Base-by-base conservation (phyloP, 441 rosid species). In the Erodium moschatum region DNA sequence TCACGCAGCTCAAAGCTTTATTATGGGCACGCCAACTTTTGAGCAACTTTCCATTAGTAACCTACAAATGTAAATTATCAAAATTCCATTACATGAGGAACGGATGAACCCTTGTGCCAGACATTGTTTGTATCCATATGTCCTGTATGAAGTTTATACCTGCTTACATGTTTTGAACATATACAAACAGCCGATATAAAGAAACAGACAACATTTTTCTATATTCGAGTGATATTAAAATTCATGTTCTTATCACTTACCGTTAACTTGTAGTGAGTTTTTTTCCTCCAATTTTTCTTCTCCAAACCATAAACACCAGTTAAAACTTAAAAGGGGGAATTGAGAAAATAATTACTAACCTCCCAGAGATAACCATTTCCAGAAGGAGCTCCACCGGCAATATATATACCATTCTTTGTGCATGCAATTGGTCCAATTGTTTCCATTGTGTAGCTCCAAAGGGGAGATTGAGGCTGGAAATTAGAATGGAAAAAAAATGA, bases 351-450 rank as follows among this genome's bases (percentile, higher is more conserved):
- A 6, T 67, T 50, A 60, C 77, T 68, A 54, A 84, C 86, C 85
- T 82, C 83, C 88, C 88, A 85, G 1, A 85, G 60, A 75, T 82
- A 81, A 68, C 72, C 85, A 72, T 82, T 82, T 76, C 88, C 88
- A 4, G 88, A 81, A 58, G 75, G 52, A 33, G 85, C 67, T 16
- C 85, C 88, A 9, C 83, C 86, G 21, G 79, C 86, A 64, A 85
- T 74, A 79, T 78, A 82, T 60, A 69, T 15, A 64, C 86, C 83
- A 70, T 82, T 83, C 67, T 56, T 76, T 64, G 85, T 76, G 75
- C 78, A 70, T 48, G 76, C 65, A 79, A 85, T 62, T 15, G 86
- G 86, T 7, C 85, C 85, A 8, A 85, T 73, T 42, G 82, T 81
- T 74, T 85, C 88, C 73, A 85, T 75, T 11, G 86, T 83, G 72